Base-by-base conservation (phyloP, 352 stramenopile species). In the Phytophthora melonis region DNA sequence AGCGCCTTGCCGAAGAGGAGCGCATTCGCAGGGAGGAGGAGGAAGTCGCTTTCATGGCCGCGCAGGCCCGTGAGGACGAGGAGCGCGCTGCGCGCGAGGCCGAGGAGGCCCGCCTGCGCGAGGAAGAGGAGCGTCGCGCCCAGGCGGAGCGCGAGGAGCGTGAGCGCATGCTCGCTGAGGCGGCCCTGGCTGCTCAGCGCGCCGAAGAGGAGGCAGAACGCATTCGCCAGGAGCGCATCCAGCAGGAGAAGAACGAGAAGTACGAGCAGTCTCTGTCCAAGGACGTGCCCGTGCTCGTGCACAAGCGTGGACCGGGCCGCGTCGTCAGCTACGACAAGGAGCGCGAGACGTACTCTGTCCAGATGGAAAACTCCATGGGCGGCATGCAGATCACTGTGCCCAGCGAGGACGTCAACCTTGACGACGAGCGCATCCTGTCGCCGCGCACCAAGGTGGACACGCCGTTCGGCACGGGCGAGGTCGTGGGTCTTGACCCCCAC, bases 231-330 rank as follows among this genome's bases (percentile, higher is more conserved):
- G 77, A 86, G 62, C 81, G 75, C 27, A 69, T 92, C n/a, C 76
- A 88, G 59, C 79, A 84, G 47, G 84, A 93, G 64, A 86, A 93
- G 77, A 86, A 82, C 23, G 88, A 91, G 32, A 93, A 93, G 73
- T 96, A 96, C 64, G 88, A 95, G 70, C 87, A 95, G 63, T 96
- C 90, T 39, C 69, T 95, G 32, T 93, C 84, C 41, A 94, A 93
- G 76, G 88, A 96, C 65, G 90, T 96, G 57, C 90, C 90, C n/a
- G 88, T 96, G 63, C 53, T 95, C 16, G 88, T 96, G 60, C 89
- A 75, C 57, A 77, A 88, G 61, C 87, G 90, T 70, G 90, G 88
- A 21, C 84, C 84, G 1, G 90, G 88, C 39, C 87, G 86, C 39
- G 74, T 96, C 16, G 75, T 95, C 30, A 84, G 82, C 68, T 96